Conservation (phyloP, 1,284 basidiomycete species). For the Erythrobasidium hasegawianum region DNA sequence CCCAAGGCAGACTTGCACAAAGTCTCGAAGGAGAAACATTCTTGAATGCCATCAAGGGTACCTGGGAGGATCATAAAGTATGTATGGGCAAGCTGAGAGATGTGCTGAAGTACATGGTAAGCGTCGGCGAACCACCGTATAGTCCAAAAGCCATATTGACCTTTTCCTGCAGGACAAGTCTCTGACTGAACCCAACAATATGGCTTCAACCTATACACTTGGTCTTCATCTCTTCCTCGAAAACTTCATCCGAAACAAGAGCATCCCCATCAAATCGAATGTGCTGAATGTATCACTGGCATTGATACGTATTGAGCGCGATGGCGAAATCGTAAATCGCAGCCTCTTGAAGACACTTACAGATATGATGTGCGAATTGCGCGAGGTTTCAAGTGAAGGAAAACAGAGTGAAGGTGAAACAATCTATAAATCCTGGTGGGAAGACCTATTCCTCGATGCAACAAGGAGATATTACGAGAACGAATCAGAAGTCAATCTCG, state of each 20-base stretch:
- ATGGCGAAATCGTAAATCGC: conserved; percentile 84
- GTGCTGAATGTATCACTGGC: conserved; percentile 74
- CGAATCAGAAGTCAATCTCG: conserved; percentile 70
- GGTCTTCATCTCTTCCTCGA: conserved; percentile 79
- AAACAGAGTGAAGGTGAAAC: conserved; percentile 32
- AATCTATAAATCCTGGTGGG: conserved; percentile 81
- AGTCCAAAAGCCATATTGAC: too few relatives aligned
- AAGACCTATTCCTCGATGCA: conserved; percentile 74
- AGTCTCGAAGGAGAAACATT: conserved; percentile 71
- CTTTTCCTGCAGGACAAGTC: conserved; percentile 64
- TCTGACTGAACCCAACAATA: conserved; percentile 15
- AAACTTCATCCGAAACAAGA: conserved; percentile 66
- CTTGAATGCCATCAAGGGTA: conserved; percentile 72
- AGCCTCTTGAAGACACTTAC: conserved; percentile 86
- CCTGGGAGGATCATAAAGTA: conserved; percentile 91
- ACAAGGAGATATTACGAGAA: conserved; percentile 74
- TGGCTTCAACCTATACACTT: conserved; percentile 68
- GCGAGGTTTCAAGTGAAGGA: conserved; percentile 48
- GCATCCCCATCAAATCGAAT: conserved; percentile 70
- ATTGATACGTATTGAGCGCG: conserved; percentile 84
- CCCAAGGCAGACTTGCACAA: conserved; percentile 41
- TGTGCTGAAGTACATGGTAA: conserved; percentile 92
- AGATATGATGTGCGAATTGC: conserved; percentile 73
- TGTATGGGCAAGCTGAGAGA: conserved; percentile 87
- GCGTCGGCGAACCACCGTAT: too few relatives aligned